Evolutionary conservation across 2,329 filamentous ascomycete species (phyloP).

Genomic region (Trichocomaceae sp.): DNA sequence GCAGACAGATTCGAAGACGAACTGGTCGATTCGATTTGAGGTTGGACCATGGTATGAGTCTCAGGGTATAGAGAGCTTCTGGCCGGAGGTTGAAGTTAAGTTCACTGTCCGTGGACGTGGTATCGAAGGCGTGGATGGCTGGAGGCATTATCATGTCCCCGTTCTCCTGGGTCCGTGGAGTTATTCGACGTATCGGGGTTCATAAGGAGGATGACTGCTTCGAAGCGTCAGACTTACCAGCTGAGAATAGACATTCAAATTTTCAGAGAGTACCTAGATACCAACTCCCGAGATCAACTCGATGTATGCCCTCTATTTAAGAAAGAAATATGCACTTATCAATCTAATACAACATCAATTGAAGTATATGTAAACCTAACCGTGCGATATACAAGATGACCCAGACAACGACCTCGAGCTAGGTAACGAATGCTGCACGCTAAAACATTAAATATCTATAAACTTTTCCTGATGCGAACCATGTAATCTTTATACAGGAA

Average conservation of each 20-base stretch:
- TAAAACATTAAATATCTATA: slow-evolving; percentile 1
- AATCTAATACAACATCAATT: not conserved
- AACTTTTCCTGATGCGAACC: slow-evolving; percentile 6
- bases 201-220: too few relatives aligned
- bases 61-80: slow-evolving; percentile 44
- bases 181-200: slow-evolving; percentile 47
- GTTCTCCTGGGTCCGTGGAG: slow-evolving; percentile 46
- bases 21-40: slow-evolving; percentile 42
- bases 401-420: not conserved
- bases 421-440: not conserved
- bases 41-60: slow-evolving; percentile 43
- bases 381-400: not conserved
- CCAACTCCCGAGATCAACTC: too few relatives aligned
- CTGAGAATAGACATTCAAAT: too few relatives aligned
- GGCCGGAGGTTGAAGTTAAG: slow-evolving; percentile 46
- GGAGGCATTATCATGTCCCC: slow-evolving; percentile 48
- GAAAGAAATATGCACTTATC: not conserved
- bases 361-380: not conserved
- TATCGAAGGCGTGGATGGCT: slow-evolving; percentile 35
- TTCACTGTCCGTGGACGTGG: slow-evolving; percentile 43
- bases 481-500: slow-evolving; percentile 3
- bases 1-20: slow-evolving; percentile 32
- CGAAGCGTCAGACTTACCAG: too few relatives aligned
- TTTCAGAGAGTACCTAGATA: too few relatives aligned
- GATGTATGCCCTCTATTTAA: too few relatives aligned